phyloP scores from a whole-genome alignment of 805 yeast species.

The Maudiozyma barnettii region DNA sequence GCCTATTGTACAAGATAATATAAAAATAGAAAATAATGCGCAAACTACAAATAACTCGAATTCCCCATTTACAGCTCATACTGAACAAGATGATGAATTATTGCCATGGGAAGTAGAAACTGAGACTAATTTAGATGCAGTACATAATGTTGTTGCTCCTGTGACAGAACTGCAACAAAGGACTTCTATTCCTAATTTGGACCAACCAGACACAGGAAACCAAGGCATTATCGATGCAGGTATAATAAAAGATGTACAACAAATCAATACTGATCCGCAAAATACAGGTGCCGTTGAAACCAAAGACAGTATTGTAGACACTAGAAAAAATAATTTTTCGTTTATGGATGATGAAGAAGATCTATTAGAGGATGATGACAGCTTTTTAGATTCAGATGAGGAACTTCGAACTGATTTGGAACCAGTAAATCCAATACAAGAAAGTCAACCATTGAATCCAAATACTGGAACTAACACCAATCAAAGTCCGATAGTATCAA shows the following conservation, averaged over 20 bases:
- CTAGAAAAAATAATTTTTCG: constrained; percentile 19
- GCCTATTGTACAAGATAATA: not conserved
- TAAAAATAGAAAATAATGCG: not conserved
- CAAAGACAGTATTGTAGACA: constrained; percentile 1
- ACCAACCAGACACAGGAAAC: too few species aligned
- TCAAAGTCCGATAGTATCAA: not conserved
- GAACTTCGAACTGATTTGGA: constrained; percentile 5
- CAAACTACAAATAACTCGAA: not conserved
- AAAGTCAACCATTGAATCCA: not conserved
- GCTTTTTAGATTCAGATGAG: constrained; percentile 26
- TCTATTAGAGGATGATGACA: constrained; percentile 35
- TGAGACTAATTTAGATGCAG: not conserved
- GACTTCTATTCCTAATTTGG: too few species aligned
- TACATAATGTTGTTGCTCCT: too few species aligned
- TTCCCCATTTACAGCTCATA: not conserved
- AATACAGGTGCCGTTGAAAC: not conserved
- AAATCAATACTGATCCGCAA: not conserved
- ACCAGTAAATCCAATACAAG: not conserved
- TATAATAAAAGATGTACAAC: not conserved
- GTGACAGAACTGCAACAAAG: too few species aligned
- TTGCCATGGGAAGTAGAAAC: not conserved
- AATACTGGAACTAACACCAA: not conserved
- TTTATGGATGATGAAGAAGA: constrained; percentile 39
- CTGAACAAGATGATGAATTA: not conserved
- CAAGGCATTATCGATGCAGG: not conserved